Percentiles rank a stretch among this genome's conserved stretches.
Conservation (phyloP, 306 rosid species). For the Quercus berberidifolia region DNA sequence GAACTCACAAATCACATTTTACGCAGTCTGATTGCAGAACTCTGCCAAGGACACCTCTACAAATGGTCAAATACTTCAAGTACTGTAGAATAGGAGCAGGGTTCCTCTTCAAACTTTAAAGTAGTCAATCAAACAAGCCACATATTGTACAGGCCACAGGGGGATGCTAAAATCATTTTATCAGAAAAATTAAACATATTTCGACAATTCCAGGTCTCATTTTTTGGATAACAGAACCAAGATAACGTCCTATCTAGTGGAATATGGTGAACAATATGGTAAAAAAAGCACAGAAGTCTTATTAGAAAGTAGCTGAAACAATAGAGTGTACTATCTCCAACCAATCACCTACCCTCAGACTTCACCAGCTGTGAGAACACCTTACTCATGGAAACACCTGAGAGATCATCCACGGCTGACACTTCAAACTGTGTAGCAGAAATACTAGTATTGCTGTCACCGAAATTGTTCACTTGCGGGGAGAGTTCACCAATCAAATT, state of each 20-base stretch:
- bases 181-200: conserved; percentile 14
- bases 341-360: conserved; percentile 71
- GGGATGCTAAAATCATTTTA: conserved; percentile 1
- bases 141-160: neutral
- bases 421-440: conserved; percentile 42
- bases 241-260: neutral
- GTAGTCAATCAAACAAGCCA: conserved; percentile 5
- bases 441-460: conserved; percentile 28
- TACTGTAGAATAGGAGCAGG: neutral
- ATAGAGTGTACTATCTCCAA: neutral
- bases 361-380: conserved; percentile 89
- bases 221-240: neutral
- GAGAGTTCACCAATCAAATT: conserved; percentile 83
- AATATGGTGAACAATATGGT: conserved; percentile 3
- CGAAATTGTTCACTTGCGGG: conserved; percentile 69
- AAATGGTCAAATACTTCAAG: neutral
- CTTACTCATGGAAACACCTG: conserved; percentile 87
- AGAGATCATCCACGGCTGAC: conserved; percentile 59
- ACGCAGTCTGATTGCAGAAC: conserved; percentile 10
- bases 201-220: neutral
- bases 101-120: neutral
- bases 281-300: conserved; percentile 16
- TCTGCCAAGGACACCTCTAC: neutral
- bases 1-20: conserved; percentile 12
- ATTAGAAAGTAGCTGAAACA: conserved; percentile 15